Conservation (phyloP, 805 yeast genomes). For the Saturnispora dispora region DNA sequence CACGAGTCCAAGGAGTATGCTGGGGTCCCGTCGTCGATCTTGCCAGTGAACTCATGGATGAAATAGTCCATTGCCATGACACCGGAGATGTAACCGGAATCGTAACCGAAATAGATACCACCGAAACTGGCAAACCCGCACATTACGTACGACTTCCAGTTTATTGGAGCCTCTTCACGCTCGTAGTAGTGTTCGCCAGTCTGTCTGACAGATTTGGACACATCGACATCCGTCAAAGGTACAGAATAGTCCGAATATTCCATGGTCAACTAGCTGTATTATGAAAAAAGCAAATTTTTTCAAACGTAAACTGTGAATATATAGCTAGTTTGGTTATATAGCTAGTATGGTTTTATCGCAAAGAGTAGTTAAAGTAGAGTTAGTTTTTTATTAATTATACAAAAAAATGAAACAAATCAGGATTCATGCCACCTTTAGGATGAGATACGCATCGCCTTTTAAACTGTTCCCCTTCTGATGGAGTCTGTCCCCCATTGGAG, state of each 20-base stretch:
- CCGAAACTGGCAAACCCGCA: constrained; percentile 60
- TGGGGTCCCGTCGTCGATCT: constrained; percentile 11
- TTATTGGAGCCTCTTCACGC: constrained; percentile 29
- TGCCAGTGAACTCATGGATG: constrained; percentile 21
- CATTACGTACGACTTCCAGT: constrained; percentile 26
- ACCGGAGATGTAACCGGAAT: constrained; percentile 59
- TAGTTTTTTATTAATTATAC: neutral
- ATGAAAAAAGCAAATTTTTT: neutral
- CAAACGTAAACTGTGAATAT: too few species aligned
- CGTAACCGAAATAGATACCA: constrained; percentile 58
- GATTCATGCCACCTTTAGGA: neutral
- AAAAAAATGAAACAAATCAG: neutral
- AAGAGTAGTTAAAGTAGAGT: neutral
- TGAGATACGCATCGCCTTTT: neutral
- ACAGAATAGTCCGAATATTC: neutral
- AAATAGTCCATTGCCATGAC: constrained; percentile 51
- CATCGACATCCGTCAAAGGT: neutral
- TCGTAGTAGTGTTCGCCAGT: constrained; percentile 4
- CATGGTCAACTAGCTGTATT: neutral
- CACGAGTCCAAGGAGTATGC: constrained; percentile 19
- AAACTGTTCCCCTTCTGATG: neutral
- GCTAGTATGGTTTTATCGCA: neutral
- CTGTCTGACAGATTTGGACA: neutral
- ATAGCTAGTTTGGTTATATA: too few species aligned
- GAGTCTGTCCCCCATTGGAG: neutral